Base-by-base conservation (phyloP, 2,329 filamentous ascomycete genomes). In the Ceratocystis harringtonii region DNA sequence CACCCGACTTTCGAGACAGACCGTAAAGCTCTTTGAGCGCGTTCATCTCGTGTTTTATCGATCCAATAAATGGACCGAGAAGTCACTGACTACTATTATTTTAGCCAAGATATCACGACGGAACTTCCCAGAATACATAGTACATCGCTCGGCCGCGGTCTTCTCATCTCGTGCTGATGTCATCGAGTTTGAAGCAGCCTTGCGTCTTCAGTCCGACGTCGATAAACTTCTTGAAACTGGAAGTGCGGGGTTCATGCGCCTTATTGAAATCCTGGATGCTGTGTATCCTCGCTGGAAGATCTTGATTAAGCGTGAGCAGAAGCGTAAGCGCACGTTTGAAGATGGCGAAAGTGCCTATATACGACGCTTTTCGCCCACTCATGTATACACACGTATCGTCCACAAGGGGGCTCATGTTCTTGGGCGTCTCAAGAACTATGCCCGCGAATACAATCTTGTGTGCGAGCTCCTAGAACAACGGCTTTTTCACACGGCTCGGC, bases 1-100 rank as follows among this genome's bases (percentile, higher is more conserved):
- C 69, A 86, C 97, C 68, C 82, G 92, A 45, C 81, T 99, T 12
- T 90, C 90, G 0, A 76, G 86, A 0, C 76, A 82, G 0, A 81
- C 86, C 0, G 82, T 91, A 68, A 90, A 86, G 71, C 81, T 99
- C 0, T 99, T 99, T 71, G 91, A 96, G 74, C 84, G 94, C 30
- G 91, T 97, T 0, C 94, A 97, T 75, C 78, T 99, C 1, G 91
- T 99, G 32, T 99, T 96, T 74, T 97, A 97, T 74, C 83, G 92
- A 67, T 96, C 92, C 8, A 95, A 90, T 0, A 89, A 96, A 73
- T 99, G 94, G 94, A 95, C 92, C 0, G 92, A 97, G 71, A 97
- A 96, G 74, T 96, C 92, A 1, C 78, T 99, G 15, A 97, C 90
- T 1, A 92, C 92, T 0, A 92, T 97, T 64, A 96, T 99, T 57